Conservation (phyloP, 192 early-diverging fungal species). For the Podila horticola region DNA sequence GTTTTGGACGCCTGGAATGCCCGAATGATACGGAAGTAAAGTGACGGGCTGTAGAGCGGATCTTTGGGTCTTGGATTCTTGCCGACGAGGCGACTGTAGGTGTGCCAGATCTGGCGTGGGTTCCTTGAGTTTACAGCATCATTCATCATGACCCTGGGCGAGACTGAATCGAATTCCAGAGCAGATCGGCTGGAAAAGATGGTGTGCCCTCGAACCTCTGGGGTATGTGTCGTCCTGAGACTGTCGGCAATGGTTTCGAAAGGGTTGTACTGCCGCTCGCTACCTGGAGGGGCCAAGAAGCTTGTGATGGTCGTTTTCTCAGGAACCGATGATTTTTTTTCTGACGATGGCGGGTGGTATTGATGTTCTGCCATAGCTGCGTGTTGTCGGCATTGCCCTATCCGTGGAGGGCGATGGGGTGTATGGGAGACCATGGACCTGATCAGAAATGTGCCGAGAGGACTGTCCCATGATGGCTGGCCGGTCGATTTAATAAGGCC, state of each 20-base stretch:
- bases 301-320: conserved; percentile 9
- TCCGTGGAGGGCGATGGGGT: conserved; percentile 2
- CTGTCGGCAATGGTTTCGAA: conserved; percentile 47
- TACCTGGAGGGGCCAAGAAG: conserved; percentile 37
- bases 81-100: conserved; percentile 10
- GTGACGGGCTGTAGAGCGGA: conserved; percentile 1
- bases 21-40: conserved; percentile 24
- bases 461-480: conserved; percentile 38
- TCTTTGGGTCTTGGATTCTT: background rate
- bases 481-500: background rate
- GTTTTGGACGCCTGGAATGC: conserved; percentile 23
- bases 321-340: too few species aligned
- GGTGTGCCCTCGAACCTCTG: background rate
- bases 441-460: conserved; percentile 26
- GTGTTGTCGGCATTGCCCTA: too few species aligned
- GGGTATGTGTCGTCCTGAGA: conserved; percentile 5
- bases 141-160: conserved; percentile 10
- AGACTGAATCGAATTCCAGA: background rate
- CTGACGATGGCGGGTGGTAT: too few species aligned
- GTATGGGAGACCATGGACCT: conserved; percentile 12
- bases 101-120: conserved; percentile 36
- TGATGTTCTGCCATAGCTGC: too few species aligned
- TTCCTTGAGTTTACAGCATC: conserved; percentile 25
- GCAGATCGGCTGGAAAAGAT: background rate
- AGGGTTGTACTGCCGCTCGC: conserved; percentile 27